phyloP scores from a whole-genome alignment of 768 basidiomycete species.

The Fistulinella prunicolor region DNA sequence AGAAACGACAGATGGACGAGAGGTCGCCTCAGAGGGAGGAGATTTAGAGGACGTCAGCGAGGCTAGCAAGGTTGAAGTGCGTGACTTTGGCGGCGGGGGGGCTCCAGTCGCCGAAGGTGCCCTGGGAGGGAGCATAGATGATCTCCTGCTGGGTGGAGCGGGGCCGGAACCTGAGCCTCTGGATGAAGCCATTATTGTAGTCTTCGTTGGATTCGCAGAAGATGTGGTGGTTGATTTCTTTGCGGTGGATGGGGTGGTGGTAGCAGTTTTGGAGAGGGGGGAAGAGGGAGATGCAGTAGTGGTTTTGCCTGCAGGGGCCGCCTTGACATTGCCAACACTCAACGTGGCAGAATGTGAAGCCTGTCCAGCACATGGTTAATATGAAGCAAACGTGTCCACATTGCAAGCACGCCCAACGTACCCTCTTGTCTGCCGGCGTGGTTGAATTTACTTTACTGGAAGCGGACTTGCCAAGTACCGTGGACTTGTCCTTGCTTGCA shows the following conservation, averaged over 20 bases:
- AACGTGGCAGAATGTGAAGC: slow-evolving; percentile 65
- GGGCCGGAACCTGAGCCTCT: slow-evolving; percentile 29
- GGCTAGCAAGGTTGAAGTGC: slow-evolving; percentile 29
- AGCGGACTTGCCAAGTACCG: slow-evolving; percentile 41
- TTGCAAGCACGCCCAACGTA: slow-evolving; percentile 30
- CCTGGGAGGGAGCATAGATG: slow-evolving; percentile 34
- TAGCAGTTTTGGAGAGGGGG: slow-evolving; percentile 30
- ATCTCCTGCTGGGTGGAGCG: slow-evolving; percentile 32
- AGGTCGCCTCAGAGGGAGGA: slow-evolving; percentile 22
- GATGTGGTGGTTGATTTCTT: slow-evolving; percentile 29
- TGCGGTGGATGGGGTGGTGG: slow-evolving; percentile 24
- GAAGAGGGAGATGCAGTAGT: slow-evolving; percentile 30
- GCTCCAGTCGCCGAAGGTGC: slow-evolving; percentile 39
- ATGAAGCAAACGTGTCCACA: slow-evolving; percentile 19
- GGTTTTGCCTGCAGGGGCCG: slow-evolving; percentile 42
- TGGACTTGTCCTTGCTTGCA: slow-evolving; percentile 31
- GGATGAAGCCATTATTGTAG: slow-evolving; percentile 32
- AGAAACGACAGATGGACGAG: slow-evolving; percentile 54
- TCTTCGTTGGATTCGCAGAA: slow-evolving; percentile 33
- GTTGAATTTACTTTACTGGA: slow-evolving; percentile 48
- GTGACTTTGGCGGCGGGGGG: slow-evolving; percentile 38
- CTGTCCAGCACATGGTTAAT: slow-evolving; percentile 39
- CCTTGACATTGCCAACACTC: slow-evolving; percentile 53
- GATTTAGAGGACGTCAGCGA: slow-evolving; percentile 25
- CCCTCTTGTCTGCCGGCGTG: slow-evolving; percentile 68